Evolutionary conservation across 768 basidiomycete species (phyloP).

Genomic region (Asterophora parasitica): DNA sequence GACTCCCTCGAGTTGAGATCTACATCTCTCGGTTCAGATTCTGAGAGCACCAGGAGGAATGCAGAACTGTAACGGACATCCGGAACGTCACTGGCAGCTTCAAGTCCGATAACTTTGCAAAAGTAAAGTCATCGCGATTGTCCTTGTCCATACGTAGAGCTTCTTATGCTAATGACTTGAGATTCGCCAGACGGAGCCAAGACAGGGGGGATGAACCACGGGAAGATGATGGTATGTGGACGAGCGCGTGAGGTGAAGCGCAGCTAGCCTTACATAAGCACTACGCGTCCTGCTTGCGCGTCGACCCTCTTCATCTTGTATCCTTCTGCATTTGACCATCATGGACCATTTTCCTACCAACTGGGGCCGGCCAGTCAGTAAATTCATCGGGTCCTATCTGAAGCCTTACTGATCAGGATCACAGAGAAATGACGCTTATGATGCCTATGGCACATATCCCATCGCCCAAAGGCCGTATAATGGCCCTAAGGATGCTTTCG

Average conservation of each 20-base stretch:
- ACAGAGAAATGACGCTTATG: conserved; percentile 71
- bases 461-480: conserved; percentile 56
- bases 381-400: background rate
- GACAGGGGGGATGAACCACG: no score
- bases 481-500: conserved; percentile 49
- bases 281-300: conserved; percentile 19
- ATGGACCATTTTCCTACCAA: conserved; percentile 86
- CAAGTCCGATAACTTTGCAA: conserved; percentile 85
- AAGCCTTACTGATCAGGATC: background rate
- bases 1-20: conserved; percentile 82
- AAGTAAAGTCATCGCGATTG: conserved; percentile 84
- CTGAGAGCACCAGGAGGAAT: background rate
- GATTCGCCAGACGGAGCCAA: no score
- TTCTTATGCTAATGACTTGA: no score
- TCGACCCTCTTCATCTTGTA: conserved; percentile 3
- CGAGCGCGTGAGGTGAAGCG: no score
- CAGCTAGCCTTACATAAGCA: conserved; percentile 18
- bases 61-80: conserved; percentile 45
- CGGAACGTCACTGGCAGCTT: conserved; percentile 84
- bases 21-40: conserved; percentile 21
- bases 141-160: conserved; percentile 42
- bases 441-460: conserved; percentile 76
- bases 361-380: conserved; percentile 74
- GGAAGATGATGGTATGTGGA: no score
- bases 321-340: conserved; percentile 5